phyloP scores from a whole-genome alignment of 345 rosid species.

The Melastoma malabathricum region DNA sequence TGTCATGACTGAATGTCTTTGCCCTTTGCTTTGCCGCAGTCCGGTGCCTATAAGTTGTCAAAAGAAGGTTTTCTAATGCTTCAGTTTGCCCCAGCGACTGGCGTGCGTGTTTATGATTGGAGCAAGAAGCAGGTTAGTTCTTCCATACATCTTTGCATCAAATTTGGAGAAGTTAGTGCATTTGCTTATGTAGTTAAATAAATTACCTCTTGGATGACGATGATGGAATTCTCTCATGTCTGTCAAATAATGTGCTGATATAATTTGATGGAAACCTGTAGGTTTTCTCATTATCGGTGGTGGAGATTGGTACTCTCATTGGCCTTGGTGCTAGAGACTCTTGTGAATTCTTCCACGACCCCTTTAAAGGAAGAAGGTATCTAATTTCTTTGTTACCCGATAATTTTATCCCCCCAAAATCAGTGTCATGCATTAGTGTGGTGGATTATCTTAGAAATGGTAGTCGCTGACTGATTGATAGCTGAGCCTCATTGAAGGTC shows the following conservation, averaged over 20 bases:
- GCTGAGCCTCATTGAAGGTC: too few species aligned
- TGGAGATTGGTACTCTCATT: slow-evolving; percentile 61
- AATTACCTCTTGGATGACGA: neutral
- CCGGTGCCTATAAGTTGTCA: slow-evolving; percentile 63
- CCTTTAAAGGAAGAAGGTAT: slow-evolving; percentile 75
- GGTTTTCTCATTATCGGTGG: slow-evolving; percentile 77
- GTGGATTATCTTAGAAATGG: neutral
- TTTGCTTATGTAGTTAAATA: neutral
- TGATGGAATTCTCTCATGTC: neutral
- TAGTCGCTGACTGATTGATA: neutral
- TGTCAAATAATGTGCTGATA: slow-evolving; percentile 1
- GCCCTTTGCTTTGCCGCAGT: slow-evolving; percentile 23
- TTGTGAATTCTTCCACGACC: slow-evolving; percentile 84
- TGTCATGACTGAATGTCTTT: too few species aligned
- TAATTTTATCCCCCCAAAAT: too few species aligned
- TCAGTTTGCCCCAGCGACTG: slow-evolving; percentile 81
- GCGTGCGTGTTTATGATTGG: slow-evolving; percentile 81
- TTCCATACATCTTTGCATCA: neutral
- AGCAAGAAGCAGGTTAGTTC: slow-evolving; percentile 64
- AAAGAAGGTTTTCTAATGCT: slow-evolving; percentile 61
- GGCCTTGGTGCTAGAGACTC: slow-evolving; percentile 63
- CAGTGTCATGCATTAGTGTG: neutral
- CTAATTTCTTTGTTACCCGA: too few species aligned
- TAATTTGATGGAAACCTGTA: slow-evolving; percentile 14
- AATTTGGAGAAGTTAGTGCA: neutral